Evolutionary conservation across 2,329 filamentous ascomycete genomes (phyloP), one percentile per base, ranked within the genome.

Genomic region (Stenocarpella maydis): DNA sequence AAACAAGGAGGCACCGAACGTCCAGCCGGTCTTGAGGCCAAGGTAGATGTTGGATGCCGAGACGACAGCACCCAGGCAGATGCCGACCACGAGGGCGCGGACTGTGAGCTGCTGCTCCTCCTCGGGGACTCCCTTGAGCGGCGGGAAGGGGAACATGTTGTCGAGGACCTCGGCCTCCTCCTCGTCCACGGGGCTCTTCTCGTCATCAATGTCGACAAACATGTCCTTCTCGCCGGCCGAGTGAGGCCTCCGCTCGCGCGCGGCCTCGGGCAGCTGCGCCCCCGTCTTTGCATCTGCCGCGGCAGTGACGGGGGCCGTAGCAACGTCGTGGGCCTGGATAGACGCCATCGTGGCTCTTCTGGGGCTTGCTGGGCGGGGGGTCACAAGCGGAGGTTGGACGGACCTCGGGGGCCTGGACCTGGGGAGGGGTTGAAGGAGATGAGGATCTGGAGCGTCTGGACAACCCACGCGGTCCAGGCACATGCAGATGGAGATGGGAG

Each of bases 1-100:
- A 65, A 83, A 82, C 74, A 84, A 80, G 69, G 78, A 78, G 21
- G 81, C 80, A n/a, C 76, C 74, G 71, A 84, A 84, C n/a, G 80
- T 83, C 74, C 82, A 84, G 19, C 80, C 80, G 43, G 82, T 84
- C 73, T 84, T 83, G 50, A 85, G 77, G 71, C 82, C 82, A 2
- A 67, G 65, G 34, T 67, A 67, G 53, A 67, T 67, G 34, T 60
- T 67, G 7, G 58, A 61, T 21, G 58, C 58, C 7, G 58, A 61
- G 58, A 61, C 58, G 6, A 61, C 58, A n/a, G 41, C 58, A 5
- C 58, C 58, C 26, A 61, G 5, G 41, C n/a, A 10, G 28, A 61
- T 24, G 19, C 58, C 58, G 6, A 61, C 28, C 41, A 61, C 58
- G 19, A 61, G n/a, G 41, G 58, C 58, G 17, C 58, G 58, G 41